Conservation (phyloP, 352 stramenopile genomes). For the Globisporangium canariense region DNA sequence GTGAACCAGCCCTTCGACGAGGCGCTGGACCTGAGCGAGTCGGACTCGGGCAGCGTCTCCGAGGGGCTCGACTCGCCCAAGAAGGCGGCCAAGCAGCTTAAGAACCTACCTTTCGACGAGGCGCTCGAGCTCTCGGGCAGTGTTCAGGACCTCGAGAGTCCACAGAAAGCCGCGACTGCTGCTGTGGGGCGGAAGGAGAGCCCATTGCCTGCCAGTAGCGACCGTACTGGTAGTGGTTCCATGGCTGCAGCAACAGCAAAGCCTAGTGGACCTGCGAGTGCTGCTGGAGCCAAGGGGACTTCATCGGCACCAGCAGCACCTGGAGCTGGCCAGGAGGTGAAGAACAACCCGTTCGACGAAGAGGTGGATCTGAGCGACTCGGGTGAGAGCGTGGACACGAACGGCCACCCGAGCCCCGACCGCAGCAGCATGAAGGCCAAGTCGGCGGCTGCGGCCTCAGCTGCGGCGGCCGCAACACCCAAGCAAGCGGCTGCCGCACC, state of each 20-base stretch:
- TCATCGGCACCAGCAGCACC: conserved; percentile 12
- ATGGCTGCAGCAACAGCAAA: conserved; percentile 13
- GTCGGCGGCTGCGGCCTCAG: conserved; percentile 7
- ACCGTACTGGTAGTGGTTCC: background rate
- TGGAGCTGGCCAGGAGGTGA: conserved; percentile 43
- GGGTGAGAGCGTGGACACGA: conserved; percentile 80
- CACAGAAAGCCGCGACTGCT: conserved; percentile 25
- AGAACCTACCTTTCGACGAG: conserved; percentile 82
- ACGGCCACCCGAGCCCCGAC: conserved; percentile 62
- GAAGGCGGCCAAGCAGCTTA: conserved; percentile 46
- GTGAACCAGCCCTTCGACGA: conserved; percentile 87
- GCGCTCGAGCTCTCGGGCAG: conserved; percentile 80
- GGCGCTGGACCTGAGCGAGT: conserved; percentile 85
- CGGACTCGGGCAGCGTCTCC: conserved; percentile 48
- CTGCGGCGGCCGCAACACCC: conserved; percentile 2
- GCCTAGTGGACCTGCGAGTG: background rate
- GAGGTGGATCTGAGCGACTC: conserved; percentile 86
- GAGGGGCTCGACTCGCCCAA: conserved; percentile 59
- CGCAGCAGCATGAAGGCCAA: conserved; percentile 41
- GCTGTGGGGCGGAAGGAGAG: conserved; percentile 7
- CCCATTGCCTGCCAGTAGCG: background rate
- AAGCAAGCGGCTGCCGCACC: conserved; percentile 12
- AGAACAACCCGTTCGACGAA: conserved; percentile 87
- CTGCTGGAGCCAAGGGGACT: conserved; percentile 4
- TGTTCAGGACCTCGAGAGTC: conserved; percentile 70